Conservation (phyloP, 352 stramenopile genomes). For the Pythium aquatile region DNA sequence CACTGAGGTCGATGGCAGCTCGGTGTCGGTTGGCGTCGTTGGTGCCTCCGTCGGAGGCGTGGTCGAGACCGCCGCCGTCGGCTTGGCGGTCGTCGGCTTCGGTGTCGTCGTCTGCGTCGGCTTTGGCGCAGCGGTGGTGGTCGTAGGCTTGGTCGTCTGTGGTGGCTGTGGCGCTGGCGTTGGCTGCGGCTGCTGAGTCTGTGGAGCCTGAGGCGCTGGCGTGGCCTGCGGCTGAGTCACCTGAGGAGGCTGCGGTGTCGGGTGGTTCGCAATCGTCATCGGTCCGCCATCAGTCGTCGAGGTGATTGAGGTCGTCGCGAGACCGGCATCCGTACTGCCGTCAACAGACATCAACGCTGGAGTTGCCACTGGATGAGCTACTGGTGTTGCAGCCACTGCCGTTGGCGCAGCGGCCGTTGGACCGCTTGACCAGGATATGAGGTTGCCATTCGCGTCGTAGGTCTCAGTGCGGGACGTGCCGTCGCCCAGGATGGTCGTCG, state of each 20-base stretch:
- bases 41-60: background rate
- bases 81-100: conserved; percentile 7
- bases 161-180: conserved; percentile 8
- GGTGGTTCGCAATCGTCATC: conserved; percentile 11
- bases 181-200: conserved; percentile 5
- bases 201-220: background rate
- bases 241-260: background rate
- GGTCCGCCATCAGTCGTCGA: conserved; percentile 9
- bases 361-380: background rate
- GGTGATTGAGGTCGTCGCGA: background rate
- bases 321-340: conserved; percentile 8
- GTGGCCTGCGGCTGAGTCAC: background rate
- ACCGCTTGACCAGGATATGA: background rate
- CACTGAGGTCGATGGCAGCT: background rate
- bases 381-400: background rate
- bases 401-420: background rate
- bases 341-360: background rate
- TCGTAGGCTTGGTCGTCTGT: background rate
- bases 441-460: conserved; percentile 3
- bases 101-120: conserved; percentile 5
- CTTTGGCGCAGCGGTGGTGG: background rate
- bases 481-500: conserved; percentile 9
- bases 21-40: background rate
- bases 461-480: conserved; percentile 5
- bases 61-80: background rate